Conservation (phyloP, 352 stramenopile genomes). For the Blastocystis sp. region DNA sequence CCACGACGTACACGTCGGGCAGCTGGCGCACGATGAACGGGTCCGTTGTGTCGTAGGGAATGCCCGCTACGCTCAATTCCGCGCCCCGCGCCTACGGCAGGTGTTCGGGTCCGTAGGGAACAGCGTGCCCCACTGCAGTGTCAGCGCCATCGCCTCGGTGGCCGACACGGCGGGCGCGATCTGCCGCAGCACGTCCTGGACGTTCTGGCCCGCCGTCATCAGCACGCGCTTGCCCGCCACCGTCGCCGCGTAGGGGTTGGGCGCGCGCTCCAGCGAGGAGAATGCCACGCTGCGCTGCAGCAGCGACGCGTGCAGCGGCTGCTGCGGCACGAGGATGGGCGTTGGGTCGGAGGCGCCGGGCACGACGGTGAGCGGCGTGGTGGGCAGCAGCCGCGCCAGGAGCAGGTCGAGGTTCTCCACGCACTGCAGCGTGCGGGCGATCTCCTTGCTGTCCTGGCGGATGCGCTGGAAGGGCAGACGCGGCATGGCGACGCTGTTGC, state of each 20-base stretch:
- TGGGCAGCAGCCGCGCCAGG: not conserved
- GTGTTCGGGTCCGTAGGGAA: conserved; percentile 59
- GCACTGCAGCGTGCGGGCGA: not conserved
- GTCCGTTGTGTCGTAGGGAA: conserved; percentile 28
- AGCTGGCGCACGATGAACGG: conserved; percentile 42
- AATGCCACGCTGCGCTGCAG: not conserved
- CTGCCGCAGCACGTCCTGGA: conserved; percentile 30
- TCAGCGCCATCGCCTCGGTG: conserved; percentile 21
- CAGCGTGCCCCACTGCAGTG: conserved; percentile 37
- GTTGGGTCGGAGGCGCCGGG: conserved; percentile 24
- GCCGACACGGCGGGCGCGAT: not conserved
- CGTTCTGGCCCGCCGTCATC: conserved; percentile 47
- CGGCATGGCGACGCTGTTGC: conserved; percentile 21
- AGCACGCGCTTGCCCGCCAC: not conserved
- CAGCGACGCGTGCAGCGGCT: conserved; percentile 54
- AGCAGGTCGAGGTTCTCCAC: conserved; percentile 20
- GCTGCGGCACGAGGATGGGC: conserved; percentile 21
- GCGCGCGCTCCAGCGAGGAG: conserved; percentile 40
- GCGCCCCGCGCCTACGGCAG: conserved; percentile 23
- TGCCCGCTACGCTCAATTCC: not conserved
- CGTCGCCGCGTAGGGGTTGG: conserved; percentile 22
- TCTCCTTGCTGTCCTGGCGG: not conserved
- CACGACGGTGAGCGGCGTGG: conserved; percentile 4
- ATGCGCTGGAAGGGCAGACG: conserved; percentile 59
- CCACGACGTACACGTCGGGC: conserved; percentile 57